phyloP scores from a whole-genome alignment of 106 monocot genomes.

The Hemerocallis citrina region DNA sequence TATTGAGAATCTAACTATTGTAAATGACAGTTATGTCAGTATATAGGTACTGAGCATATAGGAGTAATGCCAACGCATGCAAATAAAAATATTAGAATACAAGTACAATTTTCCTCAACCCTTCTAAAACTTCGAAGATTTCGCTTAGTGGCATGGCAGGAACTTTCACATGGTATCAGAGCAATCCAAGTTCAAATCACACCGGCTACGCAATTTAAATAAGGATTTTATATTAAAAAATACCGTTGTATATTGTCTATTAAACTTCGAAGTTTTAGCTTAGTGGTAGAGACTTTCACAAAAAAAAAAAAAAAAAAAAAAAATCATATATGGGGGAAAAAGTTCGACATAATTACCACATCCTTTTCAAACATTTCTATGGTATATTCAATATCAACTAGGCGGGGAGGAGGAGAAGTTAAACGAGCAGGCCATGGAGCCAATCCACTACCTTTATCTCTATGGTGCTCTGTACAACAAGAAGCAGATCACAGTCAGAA shows the following conservation, averaged over 20 bases:
- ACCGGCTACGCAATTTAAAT: too few species aligned
- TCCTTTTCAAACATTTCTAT: slow-evolving; percentile 68
- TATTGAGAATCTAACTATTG: too few species aligned
- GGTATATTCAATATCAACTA: slow-evolving; percentile 56
- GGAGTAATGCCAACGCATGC: background rate
- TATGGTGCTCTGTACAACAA: slow-evolving; percentile 53
- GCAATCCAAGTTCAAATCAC: too few species aligned
- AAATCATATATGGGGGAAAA: background rate
- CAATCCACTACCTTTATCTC: slow-evolving; percentile 64
- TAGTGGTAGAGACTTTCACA: too few species aligned
- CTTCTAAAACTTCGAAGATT: too few species aligned
- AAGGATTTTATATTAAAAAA: background rate
- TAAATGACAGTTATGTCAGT: too few species aligned
- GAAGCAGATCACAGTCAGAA: background rate
- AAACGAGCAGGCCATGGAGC: slow-evolving; percentile 87
- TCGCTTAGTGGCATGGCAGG: too few species aligned
- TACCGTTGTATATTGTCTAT: too few species aligned
- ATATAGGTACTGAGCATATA: background rate
- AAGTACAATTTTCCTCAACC: too few species aligned
- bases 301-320: background rate
- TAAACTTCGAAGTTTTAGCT: too few species aligned
- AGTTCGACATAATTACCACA: slow-evolving; percentile 29
- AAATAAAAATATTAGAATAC: too few species aligned
- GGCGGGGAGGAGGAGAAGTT: slow-evolving; percentile 70
- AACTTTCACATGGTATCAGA: too few species aligned